Percentiles rank a stretch among this genome's conserved stretches.
phyloP scores from a whole-genome alignment of 306 rosid species.

The Leucaena leucocephala region DNA sequence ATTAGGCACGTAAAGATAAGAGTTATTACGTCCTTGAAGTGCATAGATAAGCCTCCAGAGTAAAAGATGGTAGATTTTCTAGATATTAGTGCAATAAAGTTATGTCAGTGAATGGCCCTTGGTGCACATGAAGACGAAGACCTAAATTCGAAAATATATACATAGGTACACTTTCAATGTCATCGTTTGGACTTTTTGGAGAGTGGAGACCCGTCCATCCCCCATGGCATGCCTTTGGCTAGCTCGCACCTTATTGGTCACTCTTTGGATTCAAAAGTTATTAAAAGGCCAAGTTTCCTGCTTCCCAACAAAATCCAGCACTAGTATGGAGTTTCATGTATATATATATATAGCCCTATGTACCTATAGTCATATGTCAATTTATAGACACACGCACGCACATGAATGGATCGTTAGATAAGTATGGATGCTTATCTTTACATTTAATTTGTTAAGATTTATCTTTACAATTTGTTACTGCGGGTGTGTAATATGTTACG shows the following conservation, averaged over 20 bases:
- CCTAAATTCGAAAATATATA: background rate
- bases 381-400: background rate
- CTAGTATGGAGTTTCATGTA: too few species aligned
- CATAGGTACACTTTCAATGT: background rate
- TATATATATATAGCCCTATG: too few species aligned
- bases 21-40: background rate
- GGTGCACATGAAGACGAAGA: background rate
- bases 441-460: background rate
- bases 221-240: background rate
- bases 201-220: background rate
- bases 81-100: background rate
- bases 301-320: background rate
- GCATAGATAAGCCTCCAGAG: background rate
- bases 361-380: background rate
- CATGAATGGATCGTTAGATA: background rate
- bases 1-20: background rate
- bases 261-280: slow-evolving; percentile 1
- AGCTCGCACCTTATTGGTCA: too few species aligned
- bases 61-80: background rate
- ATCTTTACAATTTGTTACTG: background rate
- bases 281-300: slow-evolving; percentile 4
- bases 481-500: background rate
- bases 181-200: background rate
- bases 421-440: background rate
- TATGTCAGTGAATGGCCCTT: background rate